Conservation (phyloP, 257 asterid genomes). For the Verbena officinalis region DNA sequence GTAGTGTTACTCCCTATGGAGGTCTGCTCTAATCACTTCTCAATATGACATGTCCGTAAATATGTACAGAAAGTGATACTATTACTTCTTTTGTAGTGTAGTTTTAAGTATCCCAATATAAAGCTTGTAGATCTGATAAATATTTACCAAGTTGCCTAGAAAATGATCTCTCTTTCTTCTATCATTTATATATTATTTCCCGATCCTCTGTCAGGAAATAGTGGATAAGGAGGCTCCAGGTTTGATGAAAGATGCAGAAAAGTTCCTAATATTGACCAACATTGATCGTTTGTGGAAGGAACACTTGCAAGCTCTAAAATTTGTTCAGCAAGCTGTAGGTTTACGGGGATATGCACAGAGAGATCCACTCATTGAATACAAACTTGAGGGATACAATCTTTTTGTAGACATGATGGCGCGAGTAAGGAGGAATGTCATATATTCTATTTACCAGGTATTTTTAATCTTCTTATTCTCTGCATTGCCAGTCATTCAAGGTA, state of each 20-base stretch:
- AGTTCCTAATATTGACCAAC: conserved; percentile 86
- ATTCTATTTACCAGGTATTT: conserved; percentile 89
- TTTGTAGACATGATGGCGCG: conserved; percentile 99
- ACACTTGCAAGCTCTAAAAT: conserved; percentile 97
- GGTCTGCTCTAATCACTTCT: conserved; percentile 8
- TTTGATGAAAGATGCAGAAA: conserved; percentile 97
- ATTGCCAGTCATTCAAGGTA: neutral
- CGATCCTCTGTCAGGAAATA: conserved; percentile 53
- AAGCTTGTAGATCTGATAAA: conserved; percentile 1
- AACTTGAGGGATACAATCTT: conserved; percentile 98
- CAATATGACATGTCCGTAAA: neutral
- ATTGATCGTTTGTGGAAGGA: conserved; percentile 98
- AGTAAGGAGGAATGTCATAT: conserved; percentile 90
- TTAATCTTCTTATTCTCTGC: neutral
- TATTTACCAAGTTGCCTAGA: conserved; percentile 8
- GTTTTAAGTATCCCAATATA: neutral
- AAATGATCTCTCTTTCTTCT: conserved; percentile 13
- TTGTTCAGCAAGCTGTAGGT: conserved; percentile 99
- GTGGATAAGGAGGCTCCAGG: conserved; percentile 97
- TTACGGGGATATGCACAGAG: conserved; percentile 98
- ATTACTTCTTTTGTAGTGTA: conserved; percentile 1
- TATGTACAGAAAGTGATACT: neutral
- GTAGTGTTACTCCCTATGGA: conserved; percentile 15
- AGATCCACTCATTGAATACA: conserved; percentile 97
- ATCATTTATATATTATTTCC: conserved; percentile 2